Evolutionary conservation across 306 rosid genomes (phyloP), one percentile per base, ranked within the genome.

Genomic region (Pachyrhizus erosus): DNA sequence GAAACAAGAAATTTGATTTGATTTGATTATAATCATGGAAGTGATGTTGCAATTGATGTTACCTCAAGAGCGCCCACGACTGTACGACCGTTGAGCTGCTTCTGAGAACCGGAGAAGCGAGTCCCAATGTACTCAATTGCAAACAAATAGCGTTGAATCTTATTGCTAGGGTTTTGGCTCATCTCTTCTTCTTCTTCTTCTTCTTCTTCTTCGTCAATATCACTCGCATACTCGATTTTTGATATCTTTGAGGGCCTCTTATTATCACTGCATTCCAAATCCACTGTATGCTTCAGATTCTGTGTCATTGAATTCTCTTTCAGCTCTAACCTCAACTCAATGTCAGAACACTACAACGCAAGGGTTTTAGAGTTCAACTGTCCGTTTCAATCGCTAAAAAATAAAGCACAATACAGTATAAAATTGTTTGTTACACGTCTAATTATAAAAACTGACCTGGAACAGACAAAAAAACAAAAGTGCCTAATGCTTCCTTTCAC

Each of bases 41-140:
- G 73, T 12, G 34, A 12, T 13, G 39, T 24, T 21, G n/a, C n/a
- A n/a, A n/a, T n/a, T n/a, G n/a, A n/a, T n/a, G 68, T 20, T 29
- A 92, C 98, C 97, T 93, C 87, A 15, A 96, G 96, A 77, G 61
- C 97, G 61, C 98, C 99, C n/a, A 87, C 87, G 29, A 93, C 98
- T 7, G 98, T 93, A 33, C 98, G 98, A 79, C 65, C 73, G 75
- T 73, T 93, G 73, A 83, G 87, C 82, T 93, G 99, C 80, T 96
- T 83, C 94, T 96, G 99, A 13, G 94, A 96, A 17, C 99, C 99
- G 4, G 77, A 92, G 90, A 96, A 96, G 18, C 87, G 94, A 87
- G 92, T 91, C 2, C 99, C 99, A 9, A 92, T 88, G 68, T 96
- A 96, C 72, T 96, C 99, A 40, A 93, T 78, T 7, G 99, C 98